Conservation (phyloP, 1,139 yeast species). For the Kodamaea alishanica region DNA sequence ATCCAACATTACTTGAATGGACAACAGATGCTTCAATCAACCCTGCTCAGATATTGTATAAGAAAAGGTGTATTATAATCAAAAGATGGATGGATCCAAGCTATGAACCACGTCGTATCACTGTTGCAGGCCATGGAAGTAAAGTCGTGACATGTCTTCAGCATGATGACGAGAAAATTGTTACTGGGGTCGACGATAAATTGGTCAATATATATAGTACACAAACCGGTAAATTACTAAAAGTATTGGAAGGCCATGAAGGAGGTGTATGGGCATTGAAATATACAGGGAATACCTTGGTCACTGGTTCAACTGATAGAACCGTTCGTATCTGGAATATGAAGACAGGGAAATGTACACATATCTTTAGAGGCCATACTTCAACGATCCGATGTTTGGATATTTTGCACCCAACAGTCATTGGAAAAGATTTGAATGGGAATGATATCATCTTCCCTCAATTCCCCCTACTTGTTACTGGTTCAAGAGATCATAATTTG, state of each 20-base stretch:
- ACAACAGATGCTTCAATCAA: slow-evolving; percentile 21
- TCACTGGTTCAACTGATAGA: slow-evolving; percentile 56
- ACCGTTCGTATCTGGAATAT: slow-evolving; percentile 62
- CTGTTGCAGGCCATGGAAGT: slow-evolving; percentile 65
- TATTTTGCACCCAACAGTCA: slow-evolving; percentile 63
- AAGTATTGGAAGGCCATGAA: slow-evolving; percentile 80
- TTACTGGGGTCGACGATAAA: slow-evolving; percentile 90
- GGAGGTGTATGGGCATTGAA: slow-evolving; percentile 99
- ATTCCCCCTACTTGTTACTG: slow-evolving; percentile 70
- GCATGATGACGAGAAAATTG: slow-evolving; percentile 85
- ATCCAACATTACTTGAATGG: slow-evolving; percentile 33
- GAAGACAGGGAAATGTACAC: slow-evolving; percentile 53
- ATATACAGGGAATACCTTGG: slow-evolving; percentile 68
- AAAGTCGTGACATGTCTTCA: slow-evolving; percentile 92
- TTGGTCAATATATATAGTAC: slow-evolving; percentile 81
- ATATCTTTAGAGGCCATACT: slow-evolving; percentile 76
- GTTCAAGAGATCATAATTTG: slow-evolving; percentile 86
- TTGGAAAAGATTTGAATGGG: slow-evolving; percentile 60
- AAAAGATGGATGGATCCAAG: slow-evolving; percentile 81
- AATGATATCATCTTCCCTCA: slow-evolving; percentile 61
- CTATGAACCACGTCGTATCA: slow-evolving; percentile 64
- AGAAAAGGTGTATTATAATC: slow-evolving; percentile 61
- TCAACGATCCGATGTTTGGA: slow-evolving; percentile 91
- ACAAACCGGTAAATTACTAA: slow-evolving; percentile 62
- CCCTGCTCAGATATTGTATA: slow-evolving; percentile 55